A percentile compares a stretch with the other conserved stretches of the same genome.
Evolutionary conservation across 2,329 filamentous ascomycete genomes (phyloP).

Genomic region (Macroventuria anomochaeta): DNA sequence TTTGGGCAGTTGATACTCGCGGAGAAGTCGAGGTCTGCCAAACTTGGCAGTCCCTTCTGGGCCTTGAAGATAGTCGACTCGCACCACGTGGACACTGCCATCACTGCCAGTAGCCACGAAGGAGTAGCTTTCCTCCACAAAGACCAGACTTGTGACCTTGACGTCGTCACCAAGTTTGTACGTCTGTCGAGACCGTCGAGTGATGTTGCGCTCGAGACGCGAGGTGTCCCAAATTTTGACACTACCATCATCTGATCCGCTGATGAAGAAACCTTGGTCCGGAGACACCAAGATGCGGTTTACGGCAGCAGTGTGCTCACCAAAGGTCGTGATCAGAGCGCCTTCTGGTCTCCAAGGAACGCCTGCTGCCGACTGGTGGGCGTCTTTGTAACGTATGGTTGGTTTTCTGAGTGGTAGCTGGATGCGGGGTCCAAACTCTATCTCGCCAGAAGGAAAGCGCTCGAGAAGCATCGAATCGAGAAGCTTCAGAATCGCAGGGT

Average conservation of each 20-base stretch:
- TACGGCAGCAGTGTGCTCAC: slow-evolving; percentile 83
- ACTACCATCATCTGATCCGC: slow-evolving; percentile 86
- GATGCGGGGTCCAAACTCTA: slow-evolving; percentile 80
- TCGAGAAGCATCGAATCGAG: slow-evolving; percentile 83
- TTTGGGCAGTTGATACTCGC: slow-evolving; percentile 73
- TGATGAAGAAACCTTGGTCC: slow-evolving; percentile 94
- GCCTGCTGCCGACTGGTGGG: slow-evolving; percentile 56
- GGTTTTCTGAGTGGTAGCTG: slow-evolving; percentile 66
- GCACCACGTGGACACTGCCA: slow-evolving; percentile 81
- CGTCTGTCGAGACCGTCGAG: slow-evolving; percentile 84
- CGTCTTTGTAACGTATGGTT: slow-evolving; percentile 61
- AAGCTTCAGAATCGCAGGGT: slow-evolving; percentile 66
- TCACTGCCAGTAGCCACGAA: slow-evolving; percentile 91
- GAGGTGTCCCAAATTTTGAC: slow-evolving; percentile 94
- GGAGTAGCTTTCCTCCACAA: slow-evolving; percentile 91
- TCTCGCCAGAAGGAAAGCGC: slow-evolving; percentile 65
- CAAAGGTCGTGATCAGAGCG: slow-evolving; percentile 83
- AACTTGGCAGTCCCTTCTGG: slow-evolving; percentile 69
- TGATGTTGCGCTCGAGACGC: slow-evolving; percentile 87
- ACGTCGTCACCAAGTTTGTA: slow-evolving; percentile 75
- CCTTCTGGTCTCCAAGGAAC: slow-evolving; percentile 84
- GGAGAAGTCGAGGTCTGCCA: slow-evolving; percentile 75
- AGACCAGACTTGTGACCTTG: slow-evolving; percentile 81
- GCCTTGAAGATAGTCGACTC: slow-evolving; percentile 70
- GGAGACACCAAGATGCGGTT: slow-evolving; percentile 83